Evolutionary conservation across 1,284 basidiomycete genomes (phyloP), one percentile per base, ranked within the genome.

Genomic region (Fomitopsis betulina): DNA sequence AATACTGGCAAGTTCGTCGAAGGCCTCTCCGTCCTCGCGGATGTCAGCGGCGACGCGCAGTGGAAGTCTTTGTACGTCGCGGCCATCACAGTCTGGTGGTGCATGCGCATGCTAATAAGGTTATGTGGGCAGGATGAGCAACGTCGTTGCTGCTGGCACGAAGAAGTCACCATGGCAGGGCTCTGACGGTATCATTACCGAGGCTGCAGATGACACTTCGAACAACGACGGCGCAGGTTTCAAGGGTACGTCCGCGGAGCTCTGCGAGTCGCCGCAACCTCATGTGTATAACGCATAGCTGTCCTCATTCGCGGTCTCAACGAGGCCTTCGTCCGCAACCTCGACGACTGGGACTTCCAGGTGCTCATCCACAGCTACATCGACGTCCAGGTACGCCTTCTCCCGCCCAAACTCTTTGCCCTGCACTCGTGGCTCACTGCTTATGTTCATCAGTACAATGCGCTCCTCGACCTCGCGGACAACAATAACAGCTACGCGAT

Each of bases 1-100:
- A 83, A 82, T 60, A 75, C 69, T 39, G 80, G 81, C 38, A 83
- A 83, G 58, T 78, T 72, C 54, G 72, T 83, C 35, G 80, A 83
- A 61, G 82, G 79, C 1, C 67, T 81, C 33, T 75, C 72, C 42
- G 73, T 82, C 4, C 67, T 83, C 35, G 68, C 68, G 0, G 70
- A 71, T 54, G 71, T 80, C 33, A 79, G 78, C 15, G 70, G 70
- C 6, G 73, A 80, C 59, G 54, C 63, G 33, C 65, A 72, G 35
- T 80, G 79, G 78, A 74, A 61, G 40, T 66, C 56, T 2, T 57
- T 77, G 76, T 79, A 42, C 10, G 50, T 37, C 15, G 9, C 17
- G n/a, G 0, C 5, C 1, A 6, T 10, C 27, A 30, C 27, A 8
- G 27, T 8, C 2, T 25, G 27, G 23, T 51, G 7, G 32, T n/a